Evolutionary conservation across 208 protist genomes (phyloP), one percentile per base, ranked within the genome.

Genomic region (Angomonas deanei): DNA sequence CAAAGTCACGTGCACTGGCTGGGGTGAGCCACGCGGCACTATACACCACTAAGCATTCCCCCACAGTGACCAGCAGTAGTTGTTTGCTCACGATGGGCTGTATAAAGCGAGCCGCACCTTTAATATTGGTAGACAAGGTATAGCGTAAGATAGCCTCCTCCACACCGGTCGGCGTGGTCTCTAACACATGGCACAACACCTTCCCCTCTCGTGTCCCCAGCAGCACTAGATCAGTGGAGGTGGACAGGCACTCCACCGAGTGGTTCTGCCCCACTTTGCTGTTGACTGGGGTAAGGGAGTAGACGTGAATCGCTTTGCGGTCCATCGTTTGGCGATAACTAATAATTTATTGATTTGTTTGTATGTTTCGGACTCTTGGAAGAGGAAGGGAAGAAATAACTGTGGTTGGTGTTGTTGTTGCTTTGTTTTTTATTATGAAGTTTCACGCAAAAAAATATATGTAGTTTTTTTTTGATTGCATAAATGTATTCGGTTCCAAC

Each of bases 131-230:
- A 68, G 26, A 62, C 61, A 74, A 23, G 62, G 68, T 13, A 19
- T 50, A 50, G 17, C n/a, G 19, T 23, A 50, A 61, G 33, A 54
- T 69, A 46, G 38, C 62, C 56, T n/a, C 58, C 32, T 13, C 32
- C 67, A 24, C 47, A 24, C n/a, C 15, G 32, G 10, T 31, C 61
- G 42, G 17, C 23, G 42, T 26, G 13, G 42, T 10, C 28, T 39
- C 24, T 4, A 23, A 0, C 3, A 78, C 66, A 70, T 87, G 80
- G 5, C 76, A 70, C 0, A 72, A n/a, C 3, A 92, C 17, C 61
- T 77, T 82, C 21, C 79, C 75, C 49, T 92, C 78, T 26, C 17
- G 60, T 0, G 82, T 92, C 23, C 86, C 86, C 11, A 89, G 34
- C 36, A 92, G 70, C 26, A 87, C 61, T 5, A 83, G 68, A 53